Evolutionary conservation across 1,139 yeast genomes (phyloP), one percentile per base, ranked within the genome.

Genomic region (Magnusiomyces magnusii): DNA sequence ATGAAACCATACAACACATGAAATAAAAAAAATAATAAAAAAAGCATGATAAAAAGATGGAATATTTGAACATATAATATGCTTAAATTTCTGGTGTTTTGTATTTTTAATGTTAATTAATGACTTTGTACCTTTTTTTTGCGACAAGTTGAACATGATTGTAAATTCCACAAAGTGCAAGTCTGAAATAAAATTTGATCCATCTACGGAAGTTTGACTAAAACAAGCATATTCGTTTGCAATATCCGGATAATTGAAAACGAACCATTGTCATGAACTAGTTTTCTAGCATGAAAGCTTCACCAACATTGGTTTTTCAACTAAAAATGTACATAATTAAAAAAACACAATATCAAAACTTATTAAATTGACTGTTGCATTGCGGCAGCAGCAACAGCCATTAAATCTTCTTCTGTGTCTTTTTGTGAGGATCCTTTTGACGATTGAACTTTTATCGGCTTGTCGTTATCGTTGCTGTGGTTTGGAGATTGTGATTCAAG

Each of bases 381-480:
- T 13, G 53, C 53, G 9, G 53, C 53, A 17, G 53, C 53, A 31
- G 53, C 53, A 9, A 50, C 53, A 28, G 53, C 53, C 53, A 50
- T 50, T 31, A 50, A 25, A 19, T 50, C 53, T 31, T 50, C 53
- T n/a, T 50, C 53, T 17, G 53, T n/a, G 23, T 50, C 53, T 31
- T 50, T 50, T 31, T 28, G 53, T 3, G 53, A 50, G 15, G 25
- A 13, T 10, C 27, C 17, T 44, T 23, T 13, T 21, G 49, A 44
- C 24, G 27, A 5, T 44, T 44, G 44, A 15, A 9, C 19, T 31
- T 39, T 39, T 19, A 17, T 10, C 19, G 17, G 44, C 19, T 39
- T 10, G 17, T 39, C 19, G 44, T 39, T 10, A 17, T 39, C 19
- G 44, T 31, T n/a, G n/a, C n/a, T n/a, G n/a, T n/a, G n/a, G n/a